A percentile compares a stretch with the other conserved stretches of the same genome.
Conservation (phyloP, 495 filamentous ascomycete species). For the Poronia punctata region DNA sequence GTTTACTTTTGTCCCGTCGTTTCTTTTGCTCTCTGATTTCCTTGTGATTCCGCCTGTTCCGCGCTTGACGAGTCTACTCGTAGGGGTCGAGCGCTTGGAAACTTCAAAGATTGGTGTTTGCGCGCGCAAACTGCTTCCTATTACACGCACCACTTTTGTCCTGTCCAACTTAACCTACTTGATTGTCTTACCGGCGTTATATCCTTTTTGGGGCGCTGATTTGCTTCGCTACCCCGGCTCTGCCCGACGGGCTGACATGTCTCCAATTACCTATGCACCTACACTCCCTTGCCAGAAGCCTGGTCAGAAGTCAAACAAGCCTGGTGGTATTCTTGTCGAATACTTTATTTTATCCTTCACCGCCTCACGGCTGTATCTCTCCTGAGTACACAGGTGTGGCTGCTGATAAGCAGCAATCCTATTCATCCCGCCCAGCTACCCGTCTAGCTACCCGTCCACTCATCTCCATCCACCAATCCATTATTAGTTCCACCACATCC, state of each 20-base stretch:
- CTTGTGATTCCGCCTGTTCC: background rate
- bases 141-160: background rate
- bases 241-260: slow-evolving; percentile 3
- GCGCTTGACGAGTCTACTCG: background rate
- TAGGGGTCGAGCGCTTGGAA: background rate
- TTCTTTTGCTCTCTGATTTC: background rate
- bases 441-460: background rate
- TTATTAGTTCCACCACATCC: background rate
- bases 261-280: background rate
- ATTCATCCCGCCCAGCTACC: slow-evolving; percentile 2
- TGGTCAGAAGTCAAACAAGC: no score
- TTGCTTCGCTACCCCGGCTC: slow-evolving; percentile 1
- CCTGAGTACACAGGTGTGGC: background rate
- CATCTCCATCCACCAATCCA: background rate
- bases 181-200: slow-evolving; percentile 7
- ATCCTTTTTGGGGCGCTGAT: slow-evolving; percentile 2
- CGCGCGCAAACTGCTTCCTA: slow-evolving; percentile 1
- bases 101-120: background rate
- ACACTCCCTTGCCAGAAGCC: background rate
- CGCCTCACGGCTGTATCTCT: slow-evolving; percentile 1
- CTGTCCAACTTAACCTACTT: slow-evolving; percentile 1
- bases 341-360: background rate
- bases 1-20: background rate
- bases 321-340: slow-evolving; percentile 3
- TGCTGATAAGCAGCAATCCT: background rate